These are phyloP conservation scores for Chrysoporthe puriensis DNA, from an alignment of 2,329 filamentous ascomycete species.

Conservation along the genomic window DNA sequence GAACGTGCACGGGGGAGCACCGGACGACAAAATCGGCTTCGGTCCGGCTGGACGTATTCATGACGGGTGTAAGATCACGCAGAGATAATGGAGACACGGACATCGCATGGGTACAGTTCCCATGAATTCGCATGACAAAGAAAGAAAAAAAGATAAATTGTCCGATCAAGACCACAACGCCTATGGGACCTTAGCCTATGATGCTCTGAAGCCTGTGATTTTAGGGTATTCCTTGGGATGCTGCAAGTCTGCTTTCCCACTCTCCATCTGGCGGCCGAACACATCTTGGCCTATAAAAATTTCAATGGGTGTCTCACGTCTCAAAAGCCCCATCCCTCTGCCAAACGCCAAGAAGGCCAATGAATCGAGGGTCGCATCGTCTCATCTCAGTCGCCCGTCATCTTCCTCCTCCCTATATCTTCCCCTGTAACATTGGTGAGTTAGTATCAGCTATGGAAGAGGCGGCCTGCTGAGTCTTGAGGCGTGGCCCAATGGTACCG, in stretches of 20 bases:
- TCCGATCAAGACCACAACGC: neutral
- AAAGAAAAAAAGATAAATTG: neutral
- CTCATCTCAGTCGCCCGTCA: conserved; percentile 54
- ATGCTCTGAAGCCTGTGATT: neutral
- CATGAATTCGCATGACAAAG: neutral
- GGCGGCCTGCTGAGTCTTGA: neutral
- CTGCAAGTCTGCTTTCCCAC: neutral
- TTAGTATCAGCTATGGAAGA: neutral
- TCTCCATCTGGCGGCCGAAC: neutral
- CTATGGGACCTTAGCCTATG: neutral
- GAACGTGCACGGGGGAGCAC: neutral
- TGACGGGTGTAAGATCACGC: neutral
- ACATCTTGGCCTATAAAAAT: neutral
- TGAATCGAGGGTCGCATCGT: neutral
- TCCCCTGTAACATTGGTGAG: conserved; percentile 21
- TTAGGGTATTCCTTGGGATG: neutral
- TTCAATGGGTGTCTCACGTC: neutral
- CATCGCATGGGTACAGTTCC: neutral
- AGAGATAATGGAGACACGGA: neutral
- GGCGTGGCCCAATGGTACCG: neutral
- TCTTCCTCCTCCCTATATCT: conserved; percentile 57
- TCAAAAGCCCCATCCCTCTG: neutral
- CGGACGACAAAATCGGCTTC: neutral
- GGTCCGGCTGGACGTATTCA: neutral
- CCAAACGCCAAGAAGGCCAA: neutral